Evolutionary conservation across 805 yeast species (phyloP), one percentile per base, ranked within the genome.

Genomic region (Wickerhamomyces silvicola): DNA sequence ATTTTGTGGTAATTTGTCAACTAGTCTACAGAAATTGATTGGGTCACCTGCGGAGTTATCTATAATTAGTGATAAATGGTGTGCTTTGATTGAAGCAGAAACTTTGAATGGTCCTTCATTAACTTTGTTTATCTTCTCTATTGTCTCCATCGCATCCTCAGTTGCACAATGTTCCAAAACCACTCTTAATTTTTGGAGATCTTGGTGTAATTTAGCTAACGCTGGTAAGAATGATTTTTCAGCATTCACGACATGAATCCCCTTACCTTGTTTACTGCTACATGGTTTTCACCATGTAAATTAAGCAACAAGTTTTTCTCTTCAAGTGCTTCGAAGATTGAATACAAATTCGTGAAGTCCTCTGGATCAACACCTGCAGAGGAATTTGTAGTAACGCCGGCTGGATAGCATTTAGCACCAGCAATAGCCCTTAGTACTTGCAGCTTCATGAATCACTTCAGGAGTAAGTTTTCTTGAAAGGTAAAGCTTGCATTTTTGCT

Each of bases 351-450:
- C 29, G 81, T 72, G 59, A 92, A 92, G 50, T 90, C 95, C 48
- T 87, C 85, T 16, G 94, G 94, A 56, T 83, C 92, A 16, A 92
- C 96, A 31, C 98, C 98, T 4, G 80, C 83, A 30, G 72, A 59
- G 8, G 96, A 86, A 62, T 92, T 92, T 24, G 99, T 92, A n/a
- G 99, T 92, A 20, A 92, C 99, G 27, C 99, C 99, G 2, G 97
- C 97, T 25, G 99, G 99, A 57, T 92, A 92, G 56, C 95, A 87
- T 58, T 92, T 92, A 45, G 92, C 85, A 35, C 99, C 99, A 19
- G 77, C 68, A 34, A 90, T 77, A 23, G 75, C 77, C 2, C 78
- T n/a, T 78, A 12, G 60, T 49, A 34, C 66, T 53, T 7, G 88
- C 94, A 22, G 97, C 97, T 41, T 75, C 72, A 33, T 73, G 76